These are phyloP conservation scores for Rhynchospora breviuscula DNA, from an alignment of 176 grass and related monocot species.

Conservation along the genomic window DNA sequence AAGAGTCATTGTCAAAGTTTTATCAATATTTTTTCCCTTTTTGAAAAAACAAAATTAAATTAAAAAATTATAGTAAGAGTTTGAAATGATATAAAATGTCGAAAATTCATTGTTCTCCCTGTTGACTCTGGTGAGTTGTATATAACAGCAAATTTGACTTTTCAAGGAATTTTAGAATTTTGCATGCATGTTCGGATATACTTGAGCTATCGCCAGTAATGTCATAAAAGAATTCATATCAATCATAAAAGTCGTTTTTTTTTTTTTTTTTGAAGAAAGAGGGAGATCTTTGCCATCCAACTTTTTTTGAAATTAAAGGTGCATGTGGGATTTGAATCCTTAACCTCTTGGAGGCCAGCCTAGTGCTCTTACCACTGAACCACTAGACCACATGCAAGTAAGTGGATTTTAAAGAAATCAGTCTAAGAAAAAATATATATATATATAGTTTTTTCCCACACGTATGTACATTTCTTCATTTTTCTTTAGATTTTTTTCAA, in stretches of 20 bases:
- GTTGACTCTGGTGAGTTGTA: neutral
- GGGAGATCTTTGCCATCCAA: too few species aligned
- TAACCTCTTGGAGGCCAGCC: too few species aligned
- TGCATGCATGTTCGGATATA: neutral
- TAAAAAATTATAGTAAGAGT: neutral
- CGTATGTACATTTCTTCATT: neutral
- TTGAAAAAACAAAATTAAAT: neutral
- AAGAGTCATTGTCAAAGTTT: too few species aligned
- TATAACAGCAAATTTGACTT: neutral
- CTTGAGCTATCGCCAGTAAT: neutral
- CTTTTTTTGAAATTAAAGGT: too few species aligned
- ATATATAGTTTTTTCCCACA: neutral
- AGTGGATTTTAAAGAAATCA: too few species aligned
- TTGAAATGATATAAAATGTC: neutral
- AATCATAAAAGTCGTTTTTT: too few species aligned
- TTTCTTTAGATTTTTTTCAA: neutral
- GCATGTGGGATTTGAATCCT: too few species aligned
- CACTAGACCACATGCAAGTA: too few species aligned
- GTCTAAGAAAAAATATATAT: too few species aligned
- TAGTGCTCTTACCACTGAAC: too few species aligned
- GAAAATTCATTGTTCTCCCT: neutral
- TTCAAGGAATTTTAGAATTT: neutral
- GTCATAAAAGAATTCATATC: neutral
- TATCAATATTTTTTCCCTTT: neutral
- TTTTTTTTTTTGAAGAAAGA: too few species aligned